Conservation (phyloP, 768 basidiomycete species). For the Hemileccinum rubropunctum region DNA sequence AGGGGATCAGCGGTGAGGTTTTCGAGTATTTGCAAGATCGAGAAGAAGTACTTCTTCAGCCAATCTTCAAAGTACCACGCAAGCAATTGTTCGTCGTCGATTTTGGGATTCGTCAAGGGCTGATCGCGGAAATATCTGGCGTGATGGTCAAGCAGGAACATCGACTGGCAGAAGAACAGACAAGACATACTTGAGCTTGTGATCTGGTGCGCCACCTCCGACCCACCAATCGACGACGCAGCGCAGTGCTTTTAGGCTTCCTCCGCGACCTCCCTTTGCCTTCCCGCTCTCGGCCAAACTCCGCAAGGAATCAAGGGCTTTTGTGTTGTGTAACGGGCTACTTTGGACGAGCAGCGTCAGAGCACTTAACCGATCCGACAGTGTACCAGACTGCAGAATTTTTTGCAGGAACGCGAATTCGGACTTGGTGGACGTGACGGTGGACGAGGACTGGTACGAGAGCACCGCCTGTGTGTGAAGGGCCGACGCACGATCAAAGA, state of each 20-base stretch:
- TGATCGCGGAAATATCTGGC: slow-evolving; percentile 89
- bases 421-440: slow-evolving; percentile 47
- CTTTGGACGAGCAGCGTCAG: slow-evolving; percentile 86
- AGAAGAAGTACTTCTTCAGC: slow-evolving; percentile 96
- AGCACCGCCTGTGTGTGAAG: slow-evolving; percentile 45
- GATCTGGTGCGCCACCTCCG: slow-evolving; percentile 83
- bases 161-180: slow-evolving; percentile 9
- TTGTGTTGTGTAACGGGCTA: slow-evolving; percentile 81
- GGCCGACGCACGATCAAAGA: slow-evolving; percentile 44
- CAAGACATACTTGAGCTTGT: slow-evolving; percentile 76
- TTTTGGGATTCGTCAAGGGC: slow-evolving; percentile 57
- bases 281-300: slow-evolving; percentile 74
- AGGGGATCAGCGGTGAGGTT: slow-evolving; percentile 81
- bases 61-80: slow-evolving; percentile 96
- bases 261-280: slow-evolving; percentile 88
- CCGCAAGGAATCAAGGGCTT: slow-evolving; percentile 73
- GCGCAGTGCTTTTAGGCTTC: slow-evolving; percentile 84
- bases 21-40: slow-evolving; percentile 86
- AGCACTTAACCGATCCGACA: slow-evolving; percentile 89
- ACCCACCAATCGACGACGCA: slow-evolving; percentile 98
- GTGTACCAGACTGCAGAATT: slow-evolving; percentile 84
- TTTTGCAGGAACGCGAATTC: slow-evolving; percentile 82
- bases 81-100: slow-evolving; percentile 71
- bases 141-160: not conserved
- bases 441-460: slow-evolving; percentile 51